Evolutionary conservation across 2,329 filamentous ascomycete species (phyloP).

Genomic region (Decorospora gaudefroyi): DNA sequence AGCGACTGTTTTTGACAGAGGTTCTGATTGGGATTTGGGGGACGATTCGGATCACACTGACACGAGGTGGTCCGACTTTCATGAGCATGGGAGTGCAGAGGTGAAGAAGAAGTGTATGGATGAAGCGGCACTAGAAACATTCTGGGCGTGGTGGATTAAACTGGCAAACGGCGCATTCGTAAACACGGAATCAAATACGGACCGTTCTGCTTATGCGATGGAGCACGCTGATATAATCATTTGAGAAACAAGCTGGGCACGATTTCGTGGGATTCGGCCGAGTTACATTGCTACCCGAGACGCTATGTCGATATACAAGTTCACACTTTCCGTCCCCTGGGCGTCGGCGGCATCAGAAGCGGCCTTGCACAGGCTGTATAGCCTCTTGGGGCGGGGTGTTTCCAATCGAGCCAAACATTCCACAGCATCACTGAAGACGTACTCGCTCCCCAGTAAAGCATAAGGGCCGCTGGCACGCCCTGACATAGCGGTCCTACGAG

Average conservation of each 20-base stretch:
- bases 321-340: constrained; percentile 12
- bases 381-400: constrained; percentile 32
- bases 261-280: no score
- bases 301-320: not conserved
- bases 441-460: constrained; percentile 50
- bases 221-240: no score
- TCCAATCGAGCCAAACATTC: constrained; percentile 42
- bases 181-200: no score
- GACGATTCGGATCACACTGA: not conserved
- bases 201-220: no score
- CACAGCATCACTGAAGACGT: constrained; percentile 42
- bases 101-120: not conserved
- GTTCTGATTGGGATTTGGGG: not conserved
- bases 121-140: not conserved
- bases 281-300: not conserved
- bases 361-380: constrained; percentile 37
- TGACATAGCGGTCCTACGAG: constrained; percentile 42
- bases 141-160: not conserved
- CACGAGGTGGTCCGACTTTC: constrained; percentile 1
- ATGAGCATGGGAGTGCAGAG: not conserved
- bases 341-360: constrained; percentile 27
- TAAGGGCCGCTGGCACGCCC: constrained; percentile 48
- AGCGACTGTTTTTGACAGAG: constrained; percentile 1
- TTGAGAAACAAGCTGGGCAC: no score
- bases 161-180: not conserved